Evolutionary conservation across 176 grass and related monocot genomes (phyloP).

Genomic region (Aegilops bicornis): DNA sequence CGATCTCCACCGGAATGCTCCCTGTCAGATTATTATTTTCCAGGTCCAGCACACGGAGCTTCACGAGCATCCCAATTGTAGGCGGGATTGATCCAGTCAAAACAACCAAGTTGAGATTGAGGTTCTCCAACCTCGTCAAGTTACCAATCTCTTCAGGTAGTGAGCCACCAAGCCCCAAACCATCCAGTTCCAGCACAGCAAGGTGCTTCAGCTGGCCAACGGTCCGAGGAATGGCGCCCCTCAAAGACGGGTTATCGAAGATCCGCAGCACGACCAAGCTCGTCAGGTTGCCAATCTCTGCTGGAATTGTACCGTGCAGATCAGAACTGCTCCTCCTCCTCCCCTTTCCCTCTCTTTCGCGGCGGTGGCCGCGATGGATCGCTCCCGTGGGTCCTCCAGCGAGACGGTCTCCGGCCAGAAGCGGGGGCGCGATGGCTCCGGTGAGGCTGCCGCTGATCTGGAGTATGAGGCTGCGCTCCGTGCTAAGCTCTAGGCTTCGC

Average conservation of each 20-base stretch:
- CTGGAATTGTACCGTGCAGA: neutral
- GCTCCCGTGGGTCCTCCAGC: too few species aligned
- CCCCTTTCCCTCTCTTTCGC: too few species aligned
- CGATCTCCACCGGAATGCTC: neutral
- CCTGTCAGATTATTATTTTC: neutral
- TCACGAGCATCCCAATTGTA: neutral
- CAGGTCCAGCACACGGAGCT: neutral
- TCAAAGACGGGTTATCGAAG: too few species aligned
- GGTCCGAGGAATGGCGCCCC: too few species aligned
- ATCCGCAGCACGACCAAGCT: neutral
- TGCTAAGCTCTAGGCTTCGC: too few species aligned
- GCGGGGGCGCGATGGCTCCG: too few species aligned
- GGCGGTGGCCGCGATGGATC: too few species aligned
- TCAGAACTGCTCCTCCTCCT: too few species aligned
- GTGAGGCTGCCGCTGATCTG: too few species aligned
- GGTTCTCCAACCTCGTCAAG: neutral
- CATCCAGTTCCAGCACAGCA: accelerated
- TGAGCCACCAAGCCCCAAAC: neutral
- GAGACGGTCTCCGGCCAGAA: too few species aligned
- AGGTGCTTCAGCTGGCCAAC: too few species aligned
- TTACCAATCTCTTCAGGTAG: neutral
- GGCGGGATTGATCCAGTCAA: neutral
- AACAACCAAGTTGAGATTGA: neutral
- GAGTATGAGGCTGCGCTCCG: too few species aligned
- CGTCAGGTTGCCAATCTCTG: neutral